Conservation (phyloP, 768 basidiomycete genomes). For the Tricholoma sp. region DNA sequence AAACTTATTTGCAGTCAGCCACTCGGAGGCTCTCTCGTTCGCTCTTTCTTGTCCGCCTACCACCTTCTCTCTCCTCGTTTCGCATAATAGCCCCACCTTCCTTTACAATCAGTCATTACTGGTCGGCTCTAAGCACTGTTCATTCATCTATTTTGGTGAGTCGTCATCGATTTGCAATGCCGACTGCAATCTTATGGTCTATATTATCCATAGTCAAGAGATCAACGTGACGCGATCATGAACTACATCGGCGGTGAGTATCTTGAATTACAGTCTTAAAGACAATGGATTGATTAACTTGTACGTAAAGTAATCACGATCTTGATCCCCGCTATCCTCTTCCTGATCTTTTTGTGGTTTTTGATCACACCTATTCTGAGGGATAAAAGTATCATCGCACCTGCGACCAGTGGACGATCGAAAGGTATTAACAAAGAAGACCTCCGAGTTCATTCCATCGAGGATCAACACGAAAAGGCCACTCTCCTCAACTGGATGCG, state of each 20-base stretch:
- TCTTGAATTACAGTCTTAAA: not conserved
- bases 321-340: conserved; percentile 17
- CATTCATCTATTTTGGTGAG: not conserved
- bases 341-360: conserved; percentile 20
- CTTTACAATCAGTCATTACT: not conserved
- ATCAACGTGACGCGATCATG: not conserved
- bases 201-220: not conserved
- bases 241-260: not conserved
- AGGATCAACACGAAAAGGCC: conserved; percentile 10
- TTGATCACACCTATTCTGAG: conserved; percentile 19
- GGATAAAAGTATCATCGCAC: not conserved
- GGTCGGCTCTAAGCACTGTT: not conserved
- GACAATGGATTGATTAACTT: not conserved
- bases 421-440: conserved; percentile 9
- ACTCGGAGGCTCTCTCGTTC: not conserved
- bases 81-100: not conserved
- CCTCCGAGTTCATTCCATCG: conserved; percentile 1
- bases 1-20: not conserved
- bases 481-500: conserved; percentile 23
- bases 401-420: not conserved
- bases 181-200: not conserved
- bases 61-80: not conserved
- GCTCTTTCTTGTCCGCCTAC: not conserved
- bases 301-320: conserved; percentile 17
- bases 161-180: not conserved